phyloP scores from a whole-genome alignment of 768 basidiomycete species.

The Termitomyces heimii region DNA sequence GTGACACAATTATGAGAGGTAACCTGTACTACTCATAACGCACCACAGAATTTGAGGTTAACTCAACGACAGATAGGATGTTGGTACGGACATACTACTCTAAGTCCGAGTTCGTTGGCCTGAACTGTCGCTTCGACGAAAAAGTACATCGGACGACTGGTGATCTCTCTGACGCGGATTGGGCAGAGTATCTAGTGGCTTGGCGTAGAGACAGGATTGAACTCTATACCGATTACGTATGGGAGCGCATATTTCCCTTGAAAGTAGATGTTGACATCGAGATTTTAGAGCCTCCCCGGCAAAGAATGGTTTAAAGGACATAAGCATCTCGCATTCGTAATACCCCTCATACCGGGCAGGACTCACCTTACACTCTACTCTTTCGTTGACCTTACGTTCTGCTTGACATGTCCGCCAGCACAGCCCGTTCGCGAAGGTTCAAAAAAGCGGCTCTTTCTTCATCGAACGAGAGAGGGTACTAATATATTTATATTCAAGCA shows the following conservation, averaged over 20 bases:
- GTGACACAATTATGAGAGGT: slow-evolving; percentile 75
- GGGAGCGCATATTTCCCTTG: slow-evolving; percentile 15
- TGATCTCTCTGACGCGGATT: slow-evolving; percentile 56
- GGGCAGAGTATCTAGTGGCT: slow-evolving; percentile 81
- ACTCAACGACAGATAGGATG: slow-evolving; percentile 68
- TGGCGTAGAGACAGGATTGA: slow-evolving; percentile 79
- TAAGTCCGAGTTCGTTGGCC: slow-evolving; percentile 31
- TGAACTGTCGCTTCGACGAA: slow-evolving; percentile 59
- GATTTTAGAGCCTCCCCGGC: slow-evolving; percentile 49
- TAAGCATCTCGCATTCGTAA: slow-evolving; percentile 73
- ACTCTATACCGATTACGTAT: slow-evolving; percentile 80
- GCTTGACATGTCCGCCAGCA: slow-evolving; percentile 60
- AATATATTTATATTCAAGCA: slow-evolving; percentile 85
- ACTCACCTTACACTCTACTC: slow-evolving; percentile 85
- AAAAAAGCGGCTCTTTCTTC: slow-evolving; percentile 43
- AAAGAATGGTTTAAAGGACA: slow-evolving; percentile 64
- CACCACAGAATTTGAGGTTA: not conserved
- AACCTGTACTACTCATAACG: slow-evolving; percentile 10
- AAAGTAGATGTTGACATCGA: slow-evolving; percentile 7
- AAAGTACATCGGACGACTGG: slow-evolving; percentile 56
- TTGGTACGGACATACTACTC: slow-evolving; percentile 71
- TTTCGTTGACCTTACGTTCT: slow-evolving; percentile 80
- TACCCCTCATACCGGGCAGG: slow-evolving; percentile 58
- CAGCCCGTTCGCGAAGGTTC: slow-evolving; percentile 30
- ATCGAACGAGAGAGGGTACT: slow-evolving; percentile 54